phyloP scores from a whole-genome alignment of 352 stramenopile species.

The Phytophthora syringae region DNA sequence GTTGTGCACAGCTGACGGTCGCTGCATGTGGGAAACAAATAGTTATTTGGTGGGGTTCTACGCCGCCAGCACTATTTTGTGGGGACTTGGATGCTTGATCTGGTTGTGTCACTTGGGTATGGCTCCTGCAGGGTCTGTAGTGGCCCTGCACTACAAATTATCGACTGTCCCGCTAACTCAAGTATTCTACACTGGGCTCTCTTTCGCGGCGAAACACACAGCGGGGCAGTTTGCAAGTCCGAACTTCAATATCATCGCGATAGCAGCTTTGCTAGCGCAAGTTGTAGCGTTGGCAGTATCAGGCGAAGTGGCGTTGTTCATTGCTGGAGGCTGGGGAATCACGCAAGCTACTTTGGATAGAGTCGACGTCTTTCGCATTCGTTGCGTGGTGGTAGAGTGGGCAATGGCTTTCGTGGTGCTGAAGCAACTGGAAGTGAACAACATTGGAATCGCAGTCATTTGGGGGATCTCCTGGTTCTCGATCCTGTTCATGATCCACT shows the following conservation, averaged over 20 bases:
- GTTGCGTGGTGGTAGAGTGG: slow-evolving; percentile 52
- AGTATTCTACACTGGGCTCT: slow-evolving; percentile 39
- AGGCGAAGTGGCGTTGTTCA: slow-evolving; percentile 49
- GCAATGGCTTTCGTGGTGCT: slow-evolving; percentile 49
- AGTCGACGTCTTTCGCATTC: slow-evolving; percentile 57
- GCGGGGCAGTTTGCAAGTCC: slow-evolving; percentile 37
- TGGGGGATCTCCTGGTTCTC: slow-evolving; percentile 59
- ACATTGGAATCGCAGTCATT: slow-evolving; percentile 51
- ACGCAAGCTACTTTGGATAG: slow-evolving; percentile 44
- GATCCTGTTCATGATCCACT: slow-evolving; percentile 64
- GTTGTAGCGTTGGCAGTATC: slow-evolving; percentile 44
- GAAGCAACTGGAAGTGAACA: slow-evolving; percentile 47
- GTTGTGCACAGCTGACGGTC: slow-evolving; percentile 44
- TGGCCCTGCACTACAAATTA: slow-evolving; percentile 59
- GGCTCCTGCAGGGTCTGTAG: slow-evolving; percentile 35
- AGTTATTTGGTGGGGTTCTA: slow-evolving; percentile 41
- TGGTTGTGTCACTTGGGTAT: slow-evolving; percentile 51
- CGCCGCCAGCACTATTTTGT: slow-evolving; percentile 37
- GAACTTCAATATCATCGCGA: slow-evolving; percentile 41
- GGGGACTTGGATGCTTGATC: slow-evolving; percentile 29
- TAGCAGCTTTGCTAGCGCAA: slow-evolving; percentile 45
- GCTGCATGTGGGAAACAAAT: slow-evolving; percentile 37
- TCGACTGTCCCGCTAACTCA: slow-evolving; percentile 44
- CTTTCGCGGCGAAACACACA: slow-evolving; percentile 41
- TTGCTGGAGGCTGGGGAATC: slow-evolving; percentile 72